Conservation (phyloP, 2,329 filamentous ascomycete genomes). For the Botryotinia calthae region DNA sequence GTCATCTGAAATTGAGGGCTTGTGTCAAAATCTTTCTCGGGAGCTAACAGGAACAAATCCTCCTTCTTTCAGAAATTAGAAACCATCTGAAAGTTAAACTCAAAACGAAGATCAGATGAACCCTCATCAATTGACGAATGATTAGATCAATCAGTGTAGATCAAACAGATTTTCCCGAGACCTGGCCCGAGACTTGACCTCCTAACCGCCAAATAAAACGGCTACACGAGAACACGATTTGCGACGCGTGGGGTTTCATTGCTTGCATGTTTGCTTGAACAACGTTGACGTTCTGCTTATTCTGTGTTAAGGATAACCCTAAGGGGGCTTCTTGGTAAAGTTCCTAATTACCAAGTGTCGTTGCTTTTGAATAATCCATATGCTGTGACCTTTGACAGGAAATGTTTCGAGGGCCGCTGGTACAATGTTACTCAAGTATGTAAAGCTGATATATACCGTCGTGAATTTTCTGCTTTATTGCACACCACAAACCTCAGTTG, state of each 20-base stretch:
- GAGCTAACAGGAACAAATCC: background rate
- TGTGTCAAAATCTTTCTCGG: background rate
- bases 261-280: background rate
- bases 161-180: background rate
- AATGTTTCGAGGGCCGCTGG: background rate
- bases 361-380: background rate
- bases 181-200: background rate
- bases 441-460: background rate
- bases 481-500: background rate
- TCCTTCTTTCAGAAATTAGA: background rate
- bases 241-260: constrained; percentile 18
- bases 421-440: constrained; percentile 2
- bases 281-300: background rate
- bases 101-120: constrained; percentile 9
- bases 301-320: background rate
- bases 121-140: background rate
- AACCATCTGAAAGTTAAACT: constrained; percentile 15
- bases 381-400: background rate
- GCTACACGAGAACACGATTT: constrained; percentile 2
- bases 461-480: background rate
- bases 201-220: constrained; percentile 6
- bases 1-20: constrained; percentile 16
- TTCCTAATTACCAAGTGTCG: background rate
- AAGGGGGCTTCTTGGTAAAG: background rate
- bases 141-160: background rate